These are phyloP conservation scores for Articulospora tetracladia DNA, from an alignment of 495 filamentous ascomycete genomes.

Conservation along the genomic window DNA sequence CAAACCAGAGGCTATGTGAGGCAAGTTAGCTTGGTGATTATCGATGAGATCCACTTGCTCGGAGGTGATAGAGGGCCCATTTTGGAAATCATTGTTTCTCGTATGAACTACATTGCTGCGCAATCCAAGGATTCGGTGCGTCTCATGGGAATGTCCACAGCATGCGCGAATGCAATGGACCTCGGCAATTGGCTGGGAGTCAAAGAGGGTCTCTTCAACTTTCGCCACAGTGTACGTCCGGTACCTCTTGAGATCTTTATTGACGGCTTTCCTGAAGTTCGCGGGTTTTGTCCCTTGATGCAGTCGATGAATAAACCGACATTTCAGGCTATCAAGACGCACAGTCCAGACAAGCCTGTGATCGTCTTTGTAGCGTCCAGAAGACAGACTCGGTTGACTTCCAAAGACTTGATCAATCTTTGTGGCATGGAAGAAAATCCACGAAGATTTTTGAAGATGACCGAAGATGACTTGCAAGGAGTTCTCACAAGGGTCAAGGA, in stretches of 20 bases:
- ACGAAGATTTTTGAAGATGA: slow-evolving; percentile 86
- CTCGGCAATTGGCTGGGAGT: slow-evolving; percentile 96
- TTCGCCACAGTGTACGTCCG: slow-evolving; percentile 94
- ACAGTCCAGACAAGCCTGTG: slow-evolving; percentile 93
- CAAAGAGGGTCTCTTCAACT: slow-evolving; percentile 96
- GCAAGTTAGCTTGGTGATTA: slow-evolving; percentile 93
- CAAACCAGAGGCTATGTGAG: slow-evolving; percentile 94
- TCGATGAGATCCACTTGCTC: slow-evolving; percentile 96
- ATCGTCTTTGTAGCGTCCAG: slow-evolving; percentile 98
- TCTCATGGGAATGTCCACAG: slow-evolving; percentile 96
- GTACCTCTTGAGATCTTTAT: slow-evolving; percentile 96
- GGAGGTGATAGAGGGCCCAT: slow-evolving; percentile 95
- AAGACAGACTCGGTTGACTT: slow-evolving; percentile 89
- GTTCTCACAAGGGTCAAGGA: slow-evolving; percentile 87
- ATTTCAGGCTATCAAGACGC: slow-evolving; percentile 91
- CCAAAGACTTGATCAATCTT: slow-evolving; percentile 92
- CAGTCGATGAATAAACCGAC: slow-evolving; percentile 98
- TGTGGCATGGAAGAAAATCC: slow-evolving; percentile 99
- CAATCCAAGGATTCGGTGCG: slow-evolving; percentile 85
- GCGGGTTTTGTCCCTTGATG: slow-evolving; percentile 97
- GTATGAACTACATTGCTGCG: slow-evolving; percentile 99
- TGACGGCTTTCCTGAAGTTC: slow-evolving; percentile 92
- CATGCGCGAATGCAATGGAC: slow-evolving; percentile 93
- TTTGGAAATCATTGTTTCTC: slow-evolving; percentile 97
- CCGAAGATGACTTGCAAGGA: slow-evolving; percentile 85